phyloP scores from a whole-genome alignment of 805 yeast genomes.

The Candida patagonica region DNA sequence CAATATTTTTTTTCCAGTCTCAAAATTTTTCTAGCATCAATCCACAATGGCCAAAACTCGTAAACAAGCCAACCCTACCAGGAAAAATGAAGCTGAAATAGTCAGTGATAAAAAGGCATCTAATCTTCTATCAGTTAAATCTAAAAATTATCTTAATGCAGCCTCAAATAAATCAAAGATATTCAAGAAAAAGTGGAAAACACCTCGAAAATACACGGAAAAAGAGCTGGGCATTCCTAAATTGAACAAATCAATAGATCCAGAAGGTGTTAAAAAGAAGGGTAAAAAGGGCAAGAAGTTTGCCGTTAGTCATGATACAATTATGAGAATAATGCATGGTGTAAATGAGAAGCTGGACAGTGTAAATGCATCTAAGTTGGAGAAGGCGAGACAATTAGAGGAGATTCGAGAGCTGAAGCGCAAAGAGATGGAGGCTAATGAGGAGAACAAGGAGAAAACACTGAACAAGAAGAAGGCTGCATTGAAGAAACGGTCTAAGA shows the following conservation, averaged over 20 bases:
- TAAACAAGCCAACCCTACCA: slow-evolving; percentile 8
- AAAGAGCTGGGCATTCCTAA: slow-evolving; percentile 72
- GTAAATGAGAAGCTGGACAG: slow-evolving; percentile 77
- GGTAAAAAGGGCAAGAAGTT: slow-evolving; percentile 62
- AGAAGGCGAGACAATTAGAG: slow-evolving; percentile 80
- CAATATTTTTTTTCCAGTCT: no score
- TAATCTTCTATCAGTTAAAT: slow-evolving; percentile 15
- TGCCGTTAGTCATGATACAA: slow-evolving; percentile 50
- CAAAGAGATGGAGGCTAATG: slow-evolving; percentile 79
- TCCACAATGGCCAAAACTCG: slow-evolving; percentile 10
- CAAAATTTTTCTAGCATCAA: background rate
- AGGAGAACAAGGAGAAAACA: slow-evolving; percentile 59
- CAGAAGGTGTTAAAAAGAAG: slow-evolving; percentile 63
- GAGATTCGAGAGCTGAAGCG: slow-evolving; percentile 81
- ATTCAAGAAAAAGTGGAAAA: slow-evolving; percentile 19
- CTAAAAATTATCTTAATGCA: slow-evolving; percentile 14
- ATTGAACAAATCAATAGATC: slow-evolving; percentile 72
- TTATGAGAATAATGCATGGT: slow-evolving; percentile 64
- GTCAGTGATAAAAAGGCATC: slow-evolving; percentile 18
- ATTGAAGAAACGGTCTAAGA: slow-evolving; percentile 12
- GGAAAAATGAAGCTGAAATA: slow-evolving; percentile 31
- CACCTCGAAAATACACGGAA: slow-evolving; percentile 44
- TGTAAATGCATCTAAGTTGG: slow-evolving; percentile 78
- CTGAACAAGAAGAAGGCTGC: slow-evolving; percentile 48
- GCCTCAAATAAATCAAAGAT: slow-evolving; percentile 8